Evolutionary conservation across 1,139 yeast species (phyloP).

Genomic region (Spathaspora jeffriesii): DNA sequence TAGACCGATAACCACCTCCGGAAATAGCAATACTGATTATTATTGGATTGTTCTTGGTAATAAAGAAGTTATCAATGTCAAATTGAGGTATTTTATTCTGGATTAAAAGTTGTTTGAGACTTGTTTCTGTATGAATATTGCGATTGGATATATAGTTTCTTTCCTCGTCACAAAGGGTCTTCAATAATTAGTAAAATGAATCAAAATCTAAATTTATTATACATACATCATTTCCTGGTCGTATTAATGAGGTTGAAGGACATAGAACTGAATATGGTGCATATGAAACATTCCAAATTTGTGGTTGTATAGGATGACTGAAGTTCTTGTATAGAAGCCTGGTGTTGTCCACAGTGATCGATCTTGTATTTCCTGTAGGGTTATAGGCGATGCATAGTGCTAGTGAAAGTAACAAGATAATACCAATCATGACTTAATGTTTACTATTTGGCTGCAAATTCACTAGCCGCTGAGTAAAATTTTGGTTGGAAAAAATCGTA

Average conservation of each 20-base stretch:
- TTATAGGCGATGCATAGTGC: background rate
- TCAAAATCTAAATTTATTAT: background rate
- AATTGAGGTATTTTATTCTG: slow-evolving; percentile 38
- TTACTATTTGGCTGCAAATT: background rate
- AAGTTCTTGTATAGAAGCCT: slow-evolving; percentile 7
- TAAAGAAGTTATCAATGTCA: slow-evolving; percentile 22
- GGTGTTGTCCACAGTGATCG: background rate
- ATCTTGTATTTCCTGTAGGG: background rate
- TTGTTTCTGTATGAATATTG: slow-evolving; percentile 26
- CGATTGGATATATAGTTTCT: slow-evolving; percentile 33
- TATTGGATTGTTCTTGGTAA: slow-evolving; percentile 24
- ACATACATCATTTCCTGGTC: slow-evolving; percentile 37
- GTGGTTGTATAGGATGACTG: slow-evolving; percentile 5
- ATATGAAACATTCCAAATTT: slow-evolving; percentile 21
- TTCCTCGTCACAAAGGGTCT: slow-evolving; percentile 33
- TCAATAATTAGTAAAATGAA: slow-evolving; percentile 3
- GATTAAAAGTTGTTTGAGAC: slow-evolving; percentile 32
- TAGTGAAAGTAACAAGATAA: background rate
- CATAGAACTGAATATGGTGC: slow-evolving; percentile 44
- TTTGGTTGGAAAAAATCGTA: background rate
- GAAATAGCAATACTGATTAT: slow-evolving; percentile 60
- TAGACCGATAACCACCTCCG: slow-evolving; percentile 76
- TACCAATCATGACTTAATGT: background rate
- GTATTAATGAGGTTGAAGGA: slow-evolving; percentile 34
- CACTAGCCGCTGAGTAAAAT: slow-evolving; percentile 2